Evolutionary conservation across 192 early-diverging fungal genomes (phyloP).

Genomic region (Spinellus fusiger): DNA sequence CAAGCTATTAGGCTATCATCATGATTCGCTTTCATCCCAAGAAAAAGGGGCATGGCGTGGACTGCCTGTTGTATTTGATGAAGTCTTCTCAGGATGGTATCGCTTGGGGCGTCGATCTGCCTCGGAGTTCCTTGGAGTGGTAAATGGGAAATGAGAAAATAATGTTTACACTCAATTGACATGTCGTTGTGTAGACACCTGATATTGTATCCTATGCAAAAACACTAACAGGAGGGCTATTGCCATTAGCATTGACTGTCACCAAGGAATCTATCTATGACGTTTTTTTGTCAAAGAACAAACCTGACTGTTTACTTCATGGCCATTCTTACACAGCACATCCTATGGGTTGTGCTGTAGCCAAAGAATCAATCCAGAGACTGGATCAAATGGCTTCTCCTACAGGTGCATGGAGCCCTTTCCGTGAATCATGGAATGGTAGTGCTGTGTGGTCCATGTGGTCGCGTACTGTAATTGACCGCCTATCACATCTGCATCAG

Average conservation of each 20-base stretch:
- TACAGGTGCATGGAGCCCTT: constrained; percentile 18
- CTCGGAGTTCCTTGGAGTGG: constrained; percentile 52
- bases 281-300: constrained; percentile 54
- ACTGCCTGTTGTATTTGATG: constrained; percentile 74
- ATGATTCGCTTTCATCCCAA: neutral
- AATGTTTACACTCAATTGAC: neutral
- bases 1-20: constrained; percentile 13
- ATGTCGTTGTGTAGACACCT: constrained; percentile 37
- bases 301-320: constrained; percentile 68
- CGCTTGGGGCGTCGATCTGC: constrained; percentile 56
- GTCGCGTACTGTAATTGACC: constrained; percentile 27
- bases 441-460: constrained; percentile 38
- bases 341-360: constrained; percentile 74
- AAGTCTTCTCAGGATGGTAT: constrained; percentile 74
- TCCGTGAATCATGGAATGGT: constrained; percentile 34
- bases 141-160: constrained; percentile 24
- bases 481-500: constrained; percentile 45
- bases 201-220: constrained; percentile 79
- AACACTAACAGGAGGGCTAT: constrained; percentile 65
- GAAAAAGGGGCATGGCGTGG: constrained; percentile 44
- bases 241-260: constrained; percentile 66
- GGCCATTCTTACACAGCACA: constrained; percentile 83
- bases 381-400: constrained; percentile 35
- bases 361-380: constrained; percentile 46
- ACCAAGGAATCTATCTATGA: constrained; percentile 59